Percentiles rank a stretch among this genome's conserved stretches.
Conservation (phyloP, 495 filamentous ascomycete species). For the Aeminium ludgeri region DNA sequence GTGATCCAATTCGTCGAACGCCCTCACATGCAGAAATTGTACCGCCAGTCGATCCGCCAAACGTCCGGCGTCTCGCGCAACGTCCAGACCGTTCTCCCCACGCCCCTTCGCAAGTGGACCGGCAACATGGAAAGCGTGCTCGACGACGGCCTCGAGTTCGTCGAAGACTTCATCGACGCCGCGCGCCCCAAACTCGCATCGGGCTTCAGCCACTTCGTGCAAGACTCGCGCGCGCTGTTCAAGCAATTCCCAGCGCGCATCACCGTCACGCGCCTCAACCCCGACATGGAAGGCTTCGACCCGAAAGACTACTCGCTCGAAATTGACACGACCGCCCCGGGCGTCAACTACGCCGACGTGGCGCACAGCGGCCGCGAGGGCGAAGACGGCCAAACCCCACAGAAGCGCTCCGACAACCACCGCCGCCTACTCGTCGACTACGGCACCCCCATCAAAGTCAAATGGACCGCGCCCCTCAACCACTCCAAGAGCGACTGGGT, state of each 20-base stretch:
- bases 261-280: conserved; percentile 64
- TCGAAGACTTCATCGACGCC: conserved; percentile 78
- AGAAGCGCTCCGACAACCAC: conserved; percentile 39
- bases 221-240: conserved; percentile 76
- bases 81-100: conserved; percentile 71
- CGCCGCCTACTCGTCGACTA: conserved; percentile 72
- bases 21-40: conserved; percentile 97
- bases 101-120: conserved; percentile 58
- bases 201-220: conserved; percentile 70
- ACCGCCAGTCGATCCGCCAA: conserved; percentile 64
- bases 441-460: conserved; percentile 75
- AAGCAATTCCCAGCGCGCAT: conserved; percentile 78
- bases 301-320: conserved; percentile 64
- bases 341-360: conserved; percentile 31
- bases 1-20: conserved; percentile 92
- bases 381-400: conserved; percentile 32
- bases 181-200: conserved; percentile 77
- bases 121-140: conserved; percentile 76
- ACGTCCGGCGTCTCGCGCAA: conserved; percentile 86
- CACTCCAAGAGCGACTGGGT: conserved; percentile 94
- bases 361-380: conserved; percentile 33
- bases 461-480: conserved; percentile 80
- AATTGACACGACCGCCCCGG: conserved; percentile 44
- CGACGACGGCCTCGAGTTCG: conserved; percentile 64
- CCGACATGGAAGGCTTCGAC: conserved; percentile 71